A percentile compares a stretch with the other conserved stretches of the same genome.
Evolutionary conservation across 2,329 filamentous ascomycete species (phyloP).

Genomic region (Aureobasidium leucospermi): DNA sequence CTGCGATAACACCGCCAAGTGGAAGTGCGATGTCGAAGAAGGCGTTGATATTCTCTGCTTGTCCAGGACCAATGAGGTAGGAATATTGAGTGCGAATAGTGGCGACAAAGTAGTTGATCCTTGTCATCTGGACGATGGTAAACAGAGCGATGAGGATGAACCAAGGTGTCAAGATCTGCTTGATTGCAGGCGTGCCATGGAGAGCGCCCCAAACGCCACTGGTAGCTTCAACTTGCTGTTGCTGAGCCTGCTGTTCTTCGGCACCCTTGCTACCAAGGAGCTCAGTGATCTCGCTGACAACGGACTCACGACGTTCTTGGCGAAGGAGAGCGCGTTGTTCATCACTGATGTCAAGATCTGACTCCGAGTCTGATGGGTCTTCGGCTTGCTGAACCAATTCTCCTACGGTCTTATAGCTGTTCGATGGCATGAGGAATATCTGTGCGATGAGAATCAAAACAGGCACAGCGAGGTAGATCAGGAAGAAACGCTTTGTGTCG

Average conservation of each 20-base stretch:
- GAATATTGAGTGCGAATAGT: constrained; percentile 78
- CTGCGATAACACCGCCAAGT: constrained; percentile 71
- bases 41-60: constrained; percentile 65
- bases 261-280: constrained; percentile 61
- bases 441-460: constrained; percentile 36
- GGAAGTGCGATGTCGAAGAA: constrained; percentile 84
- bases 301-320: constrained; percentile 46
- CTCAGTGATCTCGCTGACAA: constrained; percentile 64
- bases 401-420: constrained; percentile 53
- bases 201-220: constrained; percentile 83
- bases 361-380: constrained; percentile 40
- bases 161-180: constrained; percentile 76
- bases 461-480: constrained; percentile 42
- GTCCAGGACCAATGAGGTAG: constrained; percentile 58
- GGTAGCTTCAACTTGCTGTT: constrained; percentile 61
- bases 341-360: constrained; percentile 45
- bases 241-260: constrained; percentile 54
- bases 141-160: constrained; percentile 78
- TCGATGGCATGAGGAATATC: constrained; percentile 39
- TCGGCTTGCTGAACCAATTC: constrained; percentile 67
- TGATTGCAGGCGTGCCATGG: constrained; percentile 60
- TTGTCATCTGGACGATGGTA: constrained; percentile 52
- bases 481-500: constrained; percentile 42
- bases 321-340: constrained; percentile 49
- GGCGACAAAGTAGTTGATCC: constrained; percentile 88